Evolutionary conservation across 2,329 filamentous ascomycete genomes (phyloP), one percentile per base, ranked within the genome.

Genomic region (Pseudogymnoascus sp.): DNA sequence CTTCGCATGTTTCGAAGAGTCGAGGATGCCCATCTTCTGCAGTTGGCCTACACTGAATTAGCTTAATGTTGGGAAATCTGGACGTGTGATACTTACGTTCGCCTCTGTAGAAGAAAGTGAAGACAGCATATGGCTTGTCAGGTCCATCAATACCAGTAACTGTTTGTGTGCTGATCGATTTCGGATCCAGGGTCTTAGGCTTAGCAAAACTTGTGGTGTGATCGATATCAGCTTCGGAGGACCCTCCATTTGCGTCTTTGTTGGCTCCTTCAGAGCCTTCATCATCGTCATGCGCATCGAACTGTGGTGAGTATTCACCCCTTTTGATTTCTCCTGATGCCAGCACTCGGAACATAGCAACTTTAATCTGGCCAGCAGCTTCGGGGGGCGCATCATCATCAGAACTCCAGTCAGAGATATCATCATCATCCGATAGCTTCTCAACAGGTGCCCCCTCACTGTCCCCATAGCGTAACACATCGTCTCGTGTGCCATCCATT

Each of bases 151-250:
- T 96, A 15, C 93, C 94, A 7, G 94, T 97, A n/a, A 99, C 94
- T 0, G 94, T 99, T 76, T 99, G 94, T 2, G 94, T 99, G 72
- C 92, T 97, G 72, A 99, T 99, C 2, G 91, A 92, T 77, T 97
- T 97, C 0, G 93, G 93, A 76, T 97, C 95, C 60, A 97, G 81
- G 1, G 91, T 89, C 80, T 97, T 97, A 12, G 92, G 93, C 77
- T 97, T 96, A 8, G 93, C 93, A 75, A 97, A 97, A 72, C 92
- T 96, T 6, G 94, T 97, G 1, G 94, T 97, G 73, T 99, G 94
- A 75, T 97, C 94, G 62, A 97, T 84, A 70, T 96, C 91, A 40
- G 86, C 88, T 69, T 92, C 89, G 64, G 89, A 84, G 29, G 80
- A 80, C 12, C 80, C 80, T 39, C 81, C 84, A 59, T 79, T 82